These are phyloP conservation scores for Polyporus tsugae DNA, from an alignment of 1,284 basidiomycete genomes.

Conservation along the genomic window DNA sequence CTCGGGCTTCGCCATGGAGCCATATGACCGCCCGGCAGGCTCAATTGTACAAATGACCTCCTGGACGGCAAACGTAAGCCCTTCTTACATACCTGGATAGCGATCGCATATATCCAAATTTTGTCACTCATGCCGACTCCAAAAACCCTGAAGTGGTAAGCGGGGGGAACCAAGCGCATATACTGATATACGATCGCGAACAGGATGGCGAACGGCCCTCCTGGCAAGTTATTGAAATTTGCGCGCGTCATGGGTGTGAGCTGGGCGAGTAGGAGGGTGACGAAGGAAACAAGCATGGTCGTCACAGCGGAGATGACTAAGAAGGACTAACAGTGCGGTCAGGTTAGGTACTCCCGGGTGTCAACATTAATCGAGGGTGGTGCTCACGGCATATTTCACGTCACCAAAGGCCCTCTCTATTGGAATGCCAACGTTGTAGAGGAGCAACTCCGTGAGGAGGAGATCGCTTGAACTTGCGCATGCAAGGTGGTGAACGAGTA, in stretches of 20 bases:
- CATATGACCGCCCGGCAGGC: neutral
- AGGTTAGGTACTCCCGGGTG: conserved; percentile 13
- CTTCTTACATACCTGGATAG: conserved; percentile 61
- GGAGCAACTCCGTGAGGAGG: conserved; percentile 76
- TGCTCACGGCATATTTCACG: conserved; percentile 86
- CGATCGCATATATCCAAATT: conserved; percentile 72
- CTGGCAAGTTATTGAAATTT: conserved; percentile 76
- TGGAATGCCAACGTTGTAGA: conserved; percentile 78
- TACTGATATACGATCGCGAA: conserved; percentile 86
- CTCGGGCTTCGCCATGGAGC: neutral
- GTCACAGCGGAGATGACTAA: conserved; percentile 68
- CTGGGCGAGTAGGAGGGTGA: conserved; percentile 58
- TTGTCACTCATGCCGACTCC: conserved; percentile 83
- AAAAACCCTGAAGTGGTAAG: conserved; percentile 80
- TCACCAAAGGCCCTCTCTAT: conserved; percentile 90
- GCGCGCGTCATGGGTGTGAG: conserved; percentile 55
- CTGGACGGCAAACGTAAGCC: neutral
- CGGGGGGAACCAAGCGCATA: conserved; percentile 76
- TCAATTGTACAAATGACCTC: neutral
- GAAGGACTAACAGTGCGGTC: conserved; percentile 69
- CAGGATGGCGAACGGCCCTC: conserved; percentile 78
- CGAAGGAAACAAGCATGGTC: conserved; percentile 73
- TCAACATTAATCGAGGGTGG: conserved; percentile 3
- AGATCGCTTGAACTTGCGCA: conserved; percentile 90
- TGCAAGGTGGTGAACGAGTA: conserved; percentile 77